Percentiles rank a stretch among this genome's conserved stretches.
phyloP scores from a whole-genome alignment of 2,329 filamentous ascomycete species.

The Cladorrhinum sp. region DNA sequence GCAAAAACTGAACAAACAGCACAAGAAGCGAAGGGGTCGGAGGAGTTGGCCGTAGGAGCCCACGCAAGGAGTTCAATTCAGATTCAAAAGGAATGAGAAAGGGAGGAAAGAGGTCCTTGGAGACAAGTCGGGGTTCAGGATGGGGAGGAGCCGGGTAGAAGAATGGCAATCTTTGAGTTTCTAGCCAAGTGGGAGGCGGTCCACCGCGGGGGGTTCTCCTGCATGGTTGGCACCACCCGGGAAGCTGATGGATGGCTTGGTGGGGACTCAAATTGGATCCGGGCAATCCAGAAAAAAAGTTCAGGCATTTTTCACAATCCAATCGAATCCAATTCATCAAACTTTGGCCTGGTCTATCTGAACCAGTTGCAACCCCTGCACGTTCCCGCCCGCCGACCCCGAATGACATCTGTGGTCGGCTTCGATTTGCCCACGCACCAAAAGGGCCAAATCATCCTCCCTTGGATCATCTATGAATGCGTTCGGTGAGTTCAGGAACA shows the following conservation, averaged over 20 bases:
- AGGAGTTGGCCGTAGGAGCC: no score
- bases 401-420: constrained; percentile 1
- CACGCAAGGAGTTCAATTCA: constrained; percentile 15
- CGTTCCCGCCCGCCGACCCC: constrained; percentile 1
- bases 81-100: constrained; percentile 13
- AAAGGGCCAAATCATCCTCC: constrained; percentile 13
- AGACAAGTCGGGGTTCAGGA: neutral
- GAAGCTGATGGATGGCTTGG: constrained; percentile 17
- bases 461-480: neutral
- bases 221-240: constrained; percentile 12
- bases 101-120: constrained; percentile 13
- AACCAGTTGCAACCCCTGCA: neutral
- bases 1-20: constrained; percentile 13
- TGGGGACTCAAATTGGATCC: constrained; percentile 21
- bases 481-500: neutral
- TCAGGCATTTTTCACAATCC: neutral
- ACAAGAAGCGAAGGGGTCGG: constrained; percentile 18
- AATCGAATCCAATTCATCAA: neutral
- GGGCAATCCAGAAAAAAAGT: constrained; percentile 16
- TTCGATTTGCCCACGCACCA: neutral
- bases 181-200: constrained; percentile 7
- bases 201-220: neutral
- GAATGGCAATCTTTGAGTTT: constrained; percentile 26
- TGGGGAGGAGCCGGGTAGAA: constrained; percentile 19
- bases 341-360: neutral